Conservation (phyloP, 257 asterid genomes). For the Henckelia pumila region DNA sequence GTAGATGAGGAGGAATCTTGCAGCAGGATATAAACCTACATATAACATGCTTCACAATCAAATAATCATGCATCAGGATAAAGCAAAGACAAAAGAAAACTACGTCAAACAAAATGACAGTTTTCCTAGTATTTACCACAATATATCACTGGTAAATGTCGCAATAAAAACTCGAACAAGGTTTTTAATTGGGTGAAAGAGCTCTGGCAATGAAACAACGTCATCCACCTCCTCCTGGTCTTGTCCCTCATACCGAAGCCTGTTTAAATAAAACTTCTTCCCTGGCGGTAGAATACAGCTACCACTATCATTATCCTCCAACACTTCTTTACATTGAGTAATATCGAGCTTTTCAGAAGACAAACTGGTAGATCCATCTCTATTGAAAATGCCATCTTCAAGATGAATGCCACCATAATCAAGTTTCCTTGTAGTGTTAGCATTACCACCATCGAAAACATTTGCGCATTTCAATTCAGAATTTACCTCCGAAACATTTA, state of each 20-base stretch:
- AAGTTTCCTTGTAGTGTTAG: conserved; percentile 23
- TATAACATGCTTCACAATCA: conserved; percentile 17
- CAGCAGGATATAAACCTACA: conserved; percentile 76
- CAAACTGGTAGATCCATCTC: conserved; percentile 21
- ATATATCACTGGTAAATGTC: conserved; percentile 76
- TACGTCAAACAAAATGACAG: background rate
- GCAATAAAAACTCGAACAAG: conserved; percentile 69
- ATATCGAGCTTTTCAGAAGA: conserved; percentile 28
- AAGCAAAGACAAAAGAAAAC: conserved; percentile 6
- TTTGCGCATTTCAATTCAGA: conserved; percentile 20
- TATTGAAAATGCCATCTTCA: conserved; percentile 24
- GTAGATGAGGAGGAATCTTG: conserved; percentile 62
- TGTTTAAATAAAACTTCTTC: conserved; percentile 66
- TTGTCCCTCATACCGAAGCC: conserved; percentile 47
- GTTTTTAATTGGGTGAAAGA: conserved; percentile 66
- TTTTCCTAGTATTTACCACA: conserved; percentile 44
- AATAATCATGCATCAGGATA: conserved; percentile 22
- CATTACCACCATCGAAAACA: conserved; percentile 19
- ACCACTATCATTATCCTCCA: conserved; percentile 31
- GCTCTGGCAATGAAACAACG: conserved; percentile 72
- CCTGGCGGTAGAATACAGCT: conserved; percentile 59
- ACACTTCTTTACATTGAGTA: conserved; percentile 25
- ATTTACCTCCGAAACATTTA: conserved; percentile 31
- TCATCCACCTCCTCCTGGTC: conserved; percentile 32
- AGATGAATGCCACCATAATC: conserved; percentile 24